Conservation (phyloP, 163 green algal species). For the Scenedesmus sp. region DNA sequence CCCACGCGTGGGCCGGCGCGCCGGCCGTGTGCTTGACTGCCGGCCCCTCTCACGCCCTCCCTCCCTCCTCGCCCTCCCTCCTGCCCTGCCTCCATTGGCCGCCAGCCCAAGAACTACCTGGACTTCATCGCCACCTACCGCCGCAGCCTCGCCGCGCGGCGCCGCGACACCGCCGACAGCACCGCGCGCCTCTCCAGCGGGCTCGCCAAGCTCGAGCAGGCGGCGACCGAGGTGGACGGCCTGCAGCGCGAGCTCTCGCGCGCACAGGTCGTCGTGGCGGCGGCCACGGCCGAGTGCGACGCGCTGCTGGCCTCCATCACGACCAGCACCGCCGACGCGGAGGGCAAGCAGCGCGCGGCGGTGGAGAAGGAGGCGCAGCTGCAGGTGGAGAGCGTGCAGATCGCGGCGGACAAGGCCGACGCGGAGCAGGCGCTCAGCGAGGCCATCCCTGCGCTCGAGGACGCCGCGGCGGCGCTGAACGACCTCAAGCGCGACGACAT, state of each 20-base stretch:
- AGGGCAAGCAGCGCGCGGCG: conserved; percentile 78
- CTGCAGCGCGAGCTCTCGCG: conserved; percentile 86
- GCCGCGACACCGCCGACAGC: conserved; percentile 67
- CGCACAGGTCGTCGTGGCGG: conserved; percentile 83
- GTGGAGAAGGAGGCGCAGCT: conserved; percentile 81
- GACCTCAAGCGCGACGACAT: conserved; percentile 93
- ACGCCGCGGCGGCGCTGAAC: conserved; percentile 81
- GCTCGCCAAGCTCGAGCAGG: conserved; percentile 87
- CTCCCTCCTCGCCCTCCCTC: too few relatives aligned
- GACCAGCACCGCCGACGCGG: conserved; percentile 78
- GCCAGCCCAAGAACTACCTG: conserved; percentile 90
- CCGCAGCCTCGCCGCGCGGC: conserved; percentile 63
- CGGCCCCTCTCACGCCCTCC: too few relatives aligned
- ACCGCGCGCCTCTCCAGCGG: conserved; percentile 76
- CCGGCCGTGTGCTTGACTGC: too few relatives aligned
- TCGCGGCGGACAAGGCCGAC: conserved; percentile 80
- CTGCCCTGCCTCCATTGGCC: too few relatives aligned
- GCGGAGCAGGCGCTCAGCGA: conserved; percentile 85
- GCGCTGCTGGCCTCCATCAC: conserved; percentile 79
- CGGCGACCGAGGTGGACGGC: conserved; percentile 79
- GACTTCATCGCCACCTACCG: conserved; percentile 92
- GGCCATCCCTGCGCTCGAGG: conserved; percentile 87
- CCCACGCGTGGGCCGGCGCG: too few relatives aligned
- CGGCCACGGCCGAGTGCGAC: conserved; percentile 83
- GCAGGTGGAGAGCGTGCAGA: conserved; percentile 69